A percentile compares a stretch with the other conserved stretches of the same genome.
These are phyloP conservation scores for Coprinopsis marcescibilis DNA, from an alignment of 768 basidiomycete genomes.

Conservation along the genomic window DNA sequence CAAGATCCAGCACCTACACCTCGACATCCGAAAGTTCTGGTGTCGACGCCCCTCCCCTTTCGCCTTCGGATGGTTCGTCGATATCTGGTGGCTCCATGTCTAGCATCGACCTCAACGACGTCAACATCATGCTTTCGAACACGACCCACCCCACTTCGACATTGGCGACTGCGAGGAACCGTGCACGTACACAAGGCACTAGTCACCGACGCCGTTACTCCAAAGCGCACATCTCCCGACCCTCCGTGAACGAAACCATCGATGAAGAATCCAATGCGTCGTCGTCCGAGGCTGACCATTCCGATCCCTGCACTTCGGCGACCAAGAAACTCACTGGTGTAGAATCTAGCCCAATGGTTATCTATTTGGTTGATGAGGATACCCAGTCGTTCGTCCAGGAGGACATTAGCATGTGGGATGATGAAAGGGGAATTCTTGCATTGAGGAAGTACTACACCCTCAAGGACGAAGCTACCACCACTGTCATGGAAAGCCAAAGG, in stretches of 20 bases:
- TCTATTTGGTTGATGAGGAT: constrained; percentile 57
- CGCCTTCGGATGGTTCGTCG: constrained; percentile 61
- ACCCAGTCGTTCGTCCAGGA: constrained; percentile 35
- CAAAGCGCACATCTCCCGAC: constrained; percentile 54
- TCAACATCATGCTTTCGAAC: constrained; percentile 45
- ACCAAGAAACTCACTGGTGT: constrained; percentile 32
- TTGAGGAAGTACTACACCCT: constrained; percentile 66
- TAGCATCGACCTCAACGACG: constrained; percentile 64
- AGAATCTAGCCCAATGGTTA: constrained; percentile 26
- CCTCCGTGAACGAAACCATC: constrained; percentile 76
- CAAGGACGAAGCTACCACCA: constrained; percentile 59
- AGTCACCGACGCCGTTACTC: constrained; percentile 72
- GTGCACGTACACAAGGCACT: constrained; percentile 51
- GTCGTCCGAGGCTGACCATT: constrained; percentile 25
- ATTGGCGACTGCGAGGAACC: constrained; percentile 35
- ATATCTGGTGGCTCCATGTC: constrained; percentile 70
- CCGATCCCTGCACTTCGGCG: constrained; percentile 26
- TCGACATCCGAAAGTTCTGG: constrained; percentile 49
- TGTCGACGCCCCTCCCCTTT: constrained; percentile 63
- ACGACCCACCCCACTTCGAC: constrained; percentile 43
- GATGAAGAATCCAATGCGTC: constrained; percentile 53
- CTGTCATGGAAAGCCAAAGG: constrained; percentile 64
- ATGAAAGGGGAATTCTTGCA: constrained; percentile 60
- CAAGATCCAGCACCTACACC: constrained; percentile 65
- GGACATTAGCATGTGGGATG: constrained; percentile 48